phyloP scores from a whole-genome alignment of 2,329 filamentous ascomycete species.

The Botrytis sinoallii region DNA sequence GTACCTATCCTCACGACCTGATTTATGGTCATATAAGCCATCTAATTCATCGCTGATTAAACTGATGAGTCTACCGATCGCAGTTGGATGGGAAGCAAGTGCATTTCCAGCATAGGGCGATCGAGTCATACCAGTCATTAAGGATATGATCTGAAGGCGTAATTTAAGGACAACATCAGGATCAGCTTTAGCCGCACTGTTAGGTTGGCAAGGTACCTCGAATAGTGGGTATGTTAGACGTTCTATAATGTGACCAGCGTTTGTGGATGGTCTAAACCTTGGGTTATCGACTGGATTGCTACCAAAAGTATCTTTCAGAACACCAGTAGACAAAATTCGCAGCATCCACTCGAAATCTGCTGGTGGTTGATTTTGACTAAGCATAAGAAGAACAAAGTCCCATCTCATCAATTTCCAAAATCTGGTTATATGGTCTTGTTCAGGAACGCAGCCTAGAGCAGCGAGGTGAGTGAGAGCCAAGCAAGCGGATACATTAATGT shows the following conservation, averaged over 20 bases:
- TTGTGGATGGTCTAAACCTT: slow-evolving; percentile 40
- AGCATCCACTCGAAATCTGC: slow-evolving; percentile 63
- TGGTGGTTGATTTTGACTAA: slow-evolving; percentile 64
- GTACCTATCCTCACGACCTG: slow-evolving; percentile 43
- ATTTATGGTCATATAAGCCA: slow-evolving; percentile 50
- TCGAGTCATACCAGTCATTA: slow-evolving; percentile 58
- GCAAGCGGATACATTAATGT: slow-evolving; percentile 62
- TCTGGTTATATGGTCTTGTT: slow-evolving; percentile 37
- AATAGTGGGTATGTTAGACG: slow-evolving; percentile 45
- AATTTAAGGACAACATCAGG: slow-evolving; percentile 30
- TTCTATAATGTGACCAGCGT: slow-evolving; percentile 38
- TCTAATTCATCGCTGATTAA: slow-evolving; percentile 72
- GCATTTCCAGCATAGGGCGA: slow-evolving; percentile 61
- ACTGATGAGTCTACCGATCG: slow-evolving; percentile 71
- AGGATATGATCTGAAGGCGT: slow-evolving; percentile 44
- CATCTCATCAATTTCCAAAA: slow-evolving; percentile 69
- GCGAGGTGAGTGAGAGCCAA: slow-evolving; percentile 64
- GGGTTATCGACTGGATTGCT: slow-evolving; percentile 52
- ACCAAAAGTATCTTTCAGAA: slow-evolving; percentile 62
- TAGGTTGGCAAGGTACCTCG: slow-evolving; percentile 40
- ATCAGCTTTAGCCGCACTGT: slow-evolving; percentile 31
- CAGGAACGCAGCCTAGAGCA: slow-evolving; percentile 54
- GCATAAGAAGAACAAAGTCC: slow-evolving; percentile 63
- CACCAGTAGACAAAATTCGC: slow-evolving; percentile 63
- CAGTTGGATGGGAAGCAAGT: slow-evolving; percentile 64